These are phyloP conservation scores for Hibiscus syriacus DNA, from an alignment of 345 rosid species.

Conservation along the genomic window DNA sequence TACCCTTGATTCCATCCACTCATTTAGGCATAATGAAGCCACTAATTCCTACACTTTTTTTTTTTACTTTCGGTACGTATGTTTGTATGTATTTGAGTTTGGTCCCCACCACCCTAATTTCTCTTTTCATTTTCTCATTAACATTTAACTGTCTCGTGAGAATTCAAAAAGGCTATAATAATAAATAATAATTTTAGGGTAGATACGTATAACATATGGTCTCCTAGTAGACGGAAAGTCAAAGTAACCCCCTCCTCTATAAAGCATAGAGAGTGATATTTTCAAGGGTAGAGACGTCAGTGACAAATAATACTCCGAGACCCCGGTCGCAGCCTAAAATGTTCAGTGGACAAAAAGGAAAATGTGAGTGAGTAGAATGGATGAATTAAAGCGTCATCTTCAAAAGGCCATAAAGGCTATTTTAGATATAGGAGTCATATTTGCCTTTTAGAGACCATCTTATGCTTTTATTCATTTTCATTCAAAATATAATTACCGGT, in stretches of 20 bases:
- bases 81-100: background rate
- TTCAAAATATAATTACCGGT: too few relatives aligned
- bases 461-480: background rate
- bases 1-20: constrained; percentile 22
- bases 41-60: constrained; percentile 20
- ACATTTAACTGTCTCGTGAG: constrained; percentile 11
- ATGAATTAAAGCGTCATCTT: constrained; percentile 7
- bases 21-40: constrained; percentile 19
- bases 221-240: constrained; percentile 9
- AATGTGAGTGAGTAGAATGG: constrained; percentile 11
- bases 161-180: background rate
- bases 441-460: background rate
- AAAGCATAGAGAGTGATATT: background rate
- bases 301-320: background rate
- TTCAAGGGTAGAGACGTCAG: background rate
- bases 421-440: background rate
- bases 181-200: background rate
- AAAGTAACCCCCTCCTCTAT: background rate
- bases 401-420: background rate
- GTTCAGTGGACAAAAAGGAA: too few relatives aligned
- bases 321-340: constrained; percentile 1
- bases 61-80: constrained; percentile 10
- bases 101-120: background rate
- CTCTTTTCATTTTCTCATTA: background rate
- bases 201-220: constrained; percentile 1